Evolutionary conservation across 768 basidiomycete species (phyloP), one percentile per base, ranked within the genome.

Genomic region (Leccinum longicurvipes): DNA sequence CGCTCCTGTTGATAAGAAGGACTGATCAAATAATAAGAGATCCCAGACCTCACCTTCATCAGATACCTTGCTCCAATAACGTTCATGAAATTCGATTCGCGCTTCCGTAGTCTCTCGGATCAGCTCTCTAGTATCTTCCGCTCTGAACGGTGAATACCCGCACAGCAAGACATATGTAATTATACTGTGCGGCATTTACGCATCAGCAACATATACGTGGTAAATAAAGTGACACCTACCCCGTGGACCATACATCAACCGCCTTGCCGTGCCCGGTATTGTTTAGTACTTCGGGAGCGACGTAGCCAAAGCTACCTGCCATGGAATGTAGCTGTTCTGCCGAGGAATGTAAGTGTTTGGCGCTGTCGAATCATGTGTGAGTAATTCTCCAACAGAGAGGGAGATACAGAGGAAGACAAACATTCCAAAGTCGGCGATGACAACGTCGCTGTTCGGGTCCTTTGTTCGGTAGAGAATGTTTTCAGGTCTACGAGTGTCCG

Each of bases 391-490:
- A 29, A 53, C 29, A 32, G 12, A 36, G 47, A 53, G 23, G 27
- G 46, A 53, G 24, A 51, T 19, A 23, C 42, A 17, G 27, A 11
- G n/a, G 4, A 5, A 41, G 39, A 73, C 86, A 17, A 62, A 93
- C 91, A 99, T 98, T 61, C 97, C 97, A 66, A 99, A 99, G 72
- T 98, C 97, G 6, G 85, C 95, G 42, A 98, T 93, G 54, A 99
- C 95, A 49, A 98, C 81, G 60, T 89, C 89, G n/a, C 90, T 91
- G 17, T 87, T 78, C 10, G 78, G 67, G 3, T 83, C 87, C 60
- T 78, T 84, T 5, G 89, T 91, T 39, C 91, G 84, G 68, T 93
- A 98, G 4, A 99, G 78, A 56, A 99, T 95, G 68, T 98, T 98
- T 73, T 99, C 97, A 0, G 97, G 97, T 70, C 89, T 93, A 58